Conservation (phyloP, 179 eudicot genomes). For the Actinidia chinensis region DNA sequence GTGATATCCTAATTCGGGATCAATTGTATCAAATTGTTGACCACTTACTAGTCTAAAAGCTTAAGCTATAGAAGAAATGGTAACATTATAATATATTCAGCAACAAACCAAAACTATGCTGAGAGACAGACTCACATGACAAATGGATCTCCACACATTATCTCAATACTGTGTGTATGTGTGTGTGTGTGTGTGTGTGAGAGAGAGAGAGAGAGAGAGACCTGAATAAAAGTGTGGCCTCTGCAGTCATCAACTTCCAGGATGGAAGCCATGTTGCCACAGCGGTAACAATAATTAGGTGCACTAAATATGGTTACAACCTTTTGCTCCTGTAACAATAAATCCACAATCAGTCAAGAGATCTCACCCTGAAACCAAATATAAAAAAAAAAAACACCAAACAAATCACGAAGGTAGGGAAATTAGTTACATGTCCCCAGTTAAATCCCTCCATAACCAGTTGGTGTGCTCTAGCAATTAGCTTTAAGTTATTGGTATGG, state of each 20-base stretch:
- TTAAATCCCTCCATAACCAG: slow-evolving; percentile 88
- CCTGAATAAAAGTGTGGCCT: slow-evolving; percentile 95
- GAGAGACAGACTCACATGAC: background rate
- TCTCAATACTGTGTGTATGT: background rate
- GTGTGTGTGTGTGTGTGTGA: background rate
- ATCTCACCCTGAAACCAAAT: background rate
- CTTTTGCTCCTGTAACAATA: slow-evolving; percentile 76
- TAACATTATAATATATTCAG: no score
- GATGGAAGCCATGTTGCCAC: slow-evolving; percentile 99
- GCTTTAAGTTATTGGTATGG: slow-evolving; percentile 35
- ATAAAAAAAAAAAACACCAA: background rate
- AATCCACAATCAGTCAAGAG: no score
- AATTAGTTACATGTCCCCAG: slow-evolving; percentile 84
- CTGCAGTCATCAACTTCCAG: slow-evolving; percentile 96
- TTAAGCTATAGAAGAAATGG: no score
- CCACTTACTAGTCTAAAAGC: no score
- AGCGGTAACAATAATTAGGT: slow-evolving; percentile 93
- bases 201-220: slow-evolving; percentile 26
- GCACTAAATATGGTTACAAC: slow-evolving; percentile 97
- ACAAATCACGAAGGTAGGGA: background rate
- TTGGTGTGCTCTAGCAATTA: slow-evolving; percentile 24
- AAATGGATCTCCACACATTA: background rate
- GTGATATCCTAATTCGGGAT: no score
- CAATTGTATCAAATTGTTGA: no score
- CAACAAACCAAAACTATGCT: no score